Conservation (phyloP, 805 yeast genomes). For the Sungouiella thailandica region DNA sequence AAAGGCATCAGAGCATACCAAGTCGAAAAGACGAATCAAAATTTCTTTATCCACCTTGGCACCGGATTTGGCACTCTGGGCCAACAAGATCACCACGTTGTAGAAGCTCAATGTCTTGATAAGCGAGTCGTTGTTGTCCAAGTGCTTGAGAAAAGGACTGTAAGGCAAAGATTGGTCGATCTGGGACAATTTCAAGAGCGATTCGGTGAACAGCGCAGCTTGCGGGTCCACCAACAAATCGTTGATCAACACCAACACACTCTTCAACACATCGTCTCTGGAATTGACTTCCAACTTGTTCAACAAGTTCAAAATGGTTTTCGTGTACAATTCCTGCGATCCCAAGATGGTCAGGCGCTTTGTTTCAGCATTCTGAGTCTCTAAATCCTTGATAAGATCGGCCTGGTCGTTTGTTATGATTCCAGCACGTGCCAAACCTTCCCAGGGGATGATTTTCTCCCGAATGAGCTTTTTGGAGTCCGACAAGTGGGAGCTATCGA, state of each 20-base stretch:
- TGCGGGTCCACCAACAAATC: slow-evolving; percentile 47
- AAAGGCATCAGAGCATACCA: slow-evolving; percentile 25
- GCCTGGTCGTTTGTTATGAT: slow-evolving; percentile 68
- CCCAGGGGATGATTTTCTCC: slow-evolving; percentile 87
- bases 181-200: slow-evolving; percentile 39
- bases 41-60: slow-evolving; percentile 32
- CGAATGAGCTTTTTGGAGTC: slow-evolving; percentile 66
- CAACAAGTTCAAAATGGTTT: slow-evolving; percentile 50
- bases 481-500: slow-evolving; percentile 63
- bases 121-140: slow-evolving; percentile 52
- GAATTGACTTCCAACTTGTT: slow-evolving; percentile 37
- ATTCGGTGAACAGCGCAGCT: slow-evolving; percentile 26
- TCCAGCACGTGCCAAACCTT: slow-evolving; percentile 74
- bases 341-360: slow-evolving; percentile 36
- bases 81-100: slow-evolving; percentile 47
- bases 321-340: slow-evolving; percentile 49
- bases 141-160: slow-evolving; percentile 46
- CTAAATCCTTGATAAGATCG: slow-evolving; percentile 48
- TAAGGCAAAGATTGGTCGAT: slow-evolving; percentile 47
- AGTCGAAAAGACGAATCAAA: slow-evolving; percentile 34
- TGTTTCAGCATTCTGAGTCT: slow-evolving; percentile 42
- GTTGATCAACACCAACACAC: slow-evolving; percentile 54
- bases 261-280: slow-evolving; percentile 64
- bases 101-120: slow-evolving; percentile 53
- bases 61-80: slow-evolving; percentile 17